Evolutionary conservation across 148 eudicot genomes (phyloP), one percentile per base, ranked within the genome.

Genomic region (Rhododendron kiyosumense): DNA sequence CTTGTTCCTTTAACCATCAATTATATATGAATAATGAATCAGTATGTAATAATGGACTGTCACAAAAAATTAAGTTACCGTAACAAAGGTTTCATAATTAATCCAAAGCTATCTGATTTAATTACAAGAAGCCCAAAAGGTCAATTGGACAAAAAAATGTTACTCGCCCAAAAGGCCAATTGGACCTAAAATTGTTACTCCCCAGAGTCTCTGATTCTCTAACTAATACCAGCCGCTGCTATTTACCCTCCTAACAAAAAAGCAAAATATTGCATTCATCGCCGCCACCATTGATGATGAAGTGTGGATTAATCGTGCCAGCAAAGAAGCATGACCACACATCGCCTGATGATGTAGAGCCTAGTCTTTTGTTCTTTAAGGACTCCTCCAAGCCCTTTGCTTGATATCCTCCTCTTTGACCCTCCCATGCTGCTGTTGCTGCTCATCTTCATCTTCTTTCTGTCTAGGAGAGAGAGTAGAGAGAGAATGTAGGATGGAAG

Each of bases 291-390:
- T 95, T 90, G 49, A n/a, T 1, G 28, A 34, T 0, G 11, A 5
- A 12, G 61, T 52, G 15, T 4, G 30, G 78, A 51, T 87, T 86
- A 93, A 26, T 96, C 99, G 92, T 96, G 98, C 93, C 95, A 96
- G 81, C 99, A 96, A 82, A 96, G 95, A 24, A 96, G 96, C 99
- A 96, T 96, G 79, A 96, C 98, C 3, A 96, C 98, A 89, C 99
- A 96, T 89, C 98, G 92, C 79, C 91, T 91, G 5, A 96, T 96
- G 12, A 96, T 96, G 84, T 92, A 92, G 14, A 92, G 91, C 88
- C 75, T 88, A 5, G 92, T 88, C 87, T 90, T 92, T 88, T 90
- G 93, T 61, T 92, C 85, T 78, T 85, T 90, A 0, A 92, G 90
- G 46, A 96, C 93, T 26, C 95, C 93, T 83, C 97, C 94, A 59